Conservation (phyloP, 78 protist species). For the Dictyostelium intermedium region DNA sequence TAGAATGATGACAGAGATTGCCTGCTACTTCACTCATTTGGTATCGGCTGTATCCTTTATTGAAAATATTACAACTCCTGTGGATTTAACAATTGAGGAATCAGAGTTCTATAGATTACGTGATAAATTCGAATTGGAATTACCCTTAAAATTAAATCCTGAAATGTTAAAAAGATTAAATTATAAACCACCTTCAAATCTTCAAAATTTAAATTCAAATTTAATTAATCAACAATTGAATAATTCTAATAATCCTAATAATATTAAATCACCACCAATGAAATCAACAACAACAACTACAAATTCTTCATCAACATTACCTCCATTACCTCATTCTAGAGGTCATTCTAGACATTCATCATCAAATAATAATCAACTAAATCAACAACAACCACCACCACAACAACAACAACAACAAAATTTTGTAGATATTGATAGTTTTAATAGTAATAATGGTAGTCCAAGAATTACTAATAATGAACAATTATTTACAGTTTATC, state of each 20-base stretch:
- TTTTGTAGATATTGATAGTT: neutral
- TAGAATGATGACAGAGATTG: constrained; percentile 64
- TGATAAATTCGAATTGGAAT: constrained; percentile 39
- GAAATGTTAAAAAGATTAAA: constrained; percentile 59
- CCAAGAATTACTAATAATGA: neutral
- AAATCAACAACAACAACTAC: neutral
- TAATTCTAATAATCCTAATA: neutral
- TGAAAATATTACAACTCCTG: constrained; percentile 33
- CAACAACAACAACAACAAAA: neutral
- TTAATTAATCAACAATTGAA: neutral
- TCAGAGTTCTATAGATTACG: constrained; percentile 28
- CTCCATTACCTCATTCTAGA: neutral
- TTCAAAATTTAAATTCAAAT: neutral
- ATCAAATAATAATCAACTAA: neutral
- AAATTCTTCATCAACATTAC: neutral
- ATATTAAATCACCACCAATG: constrained; percentile 7
- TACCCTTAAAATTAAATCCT: constrained; percentile 39
- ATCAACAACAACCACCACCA: neutral
- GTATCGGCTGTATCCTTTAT: constrained; percentile 78
- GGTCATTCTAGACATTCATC: constrained; percentile 61
- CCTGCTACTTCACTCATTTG: constrained; percentile 82
- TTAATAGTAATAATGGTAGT: neutral
- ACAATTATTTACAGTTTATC: neutral
- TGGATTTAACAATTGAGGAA: constrained; percentile 12
- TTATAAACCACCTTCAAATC: neutral